phyloP scores from a whole-genome alignment of 257 asterid genomes.

The Nemophila menziesii region DNA sequence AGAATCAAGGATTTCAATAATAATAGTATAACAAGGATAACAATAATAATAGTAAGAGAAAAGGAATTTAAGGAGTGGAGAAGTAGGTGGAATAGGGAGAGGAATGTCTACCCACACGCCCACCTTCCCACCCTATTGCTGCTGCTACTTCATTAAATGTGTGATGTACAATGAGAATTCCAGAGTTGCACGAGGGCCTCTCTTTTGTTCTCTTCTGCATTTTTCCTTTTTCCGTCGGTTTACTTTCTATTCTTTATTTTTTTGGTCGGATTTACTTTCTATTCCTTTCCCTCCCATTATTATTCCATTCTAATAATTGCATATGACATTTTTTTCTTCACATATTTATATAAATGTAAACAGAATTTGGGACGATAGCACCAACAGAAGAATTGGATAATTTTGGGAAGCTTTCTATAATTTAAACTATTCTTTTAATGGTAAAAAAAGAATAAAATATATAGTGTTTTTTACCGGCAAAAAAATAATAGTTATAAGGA shows the following conservation, averaged over 20 bases:
- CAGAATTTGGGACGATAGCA: too few relatives aligned
- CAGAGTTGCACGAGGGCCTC: slow-evolving; percentile 82
- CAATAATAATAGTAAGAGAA: slow-evolving; percentile 18
- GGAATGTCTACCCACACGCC: slow-evolving; percentile 63
- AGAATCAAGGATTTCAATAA: too few relatives aligned
- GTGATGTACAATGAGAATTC: slow-evolving; percentile 44
- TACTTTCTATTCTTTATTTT: neutral
- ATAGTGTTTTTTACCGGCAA: too few relatives aligned
- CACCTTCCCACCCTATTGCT: slow-evolving; percentile 37
- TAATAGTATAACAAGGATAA: too few relatives aligned
- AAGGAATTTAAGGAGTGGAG: slow-evolving; percentile 1
- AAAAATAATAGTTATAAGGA: too few relatives aligned
- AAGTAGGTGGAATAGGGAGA: slow-evolving; percentile 4
- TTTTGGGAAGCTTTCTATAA: too few relatives aligned
- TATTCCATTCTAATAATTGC: neutral
- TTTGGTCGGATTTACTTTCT: neutral
- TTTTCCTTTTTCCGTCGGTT: slow-evolving; percentile 2
- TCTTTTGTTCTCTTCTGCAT: slow-evolving; percentile 52
- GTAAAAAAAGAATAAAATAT: too few relatives aligned
- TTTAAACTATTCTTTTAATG: too few relatives aligned
- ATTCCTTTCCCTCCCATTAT: neutral
- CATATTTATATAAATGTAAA: too few relatives aligned
- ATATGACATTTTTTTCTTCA: too few relatives aligned
- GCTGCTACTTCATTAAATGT: slow-evolving; percentile 45
- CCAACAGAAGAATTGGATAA: too few relatives aligned